Conservation (phyloP, 495 filamentous ascomycete species). For the Penicillium roqueforti region DNA sequence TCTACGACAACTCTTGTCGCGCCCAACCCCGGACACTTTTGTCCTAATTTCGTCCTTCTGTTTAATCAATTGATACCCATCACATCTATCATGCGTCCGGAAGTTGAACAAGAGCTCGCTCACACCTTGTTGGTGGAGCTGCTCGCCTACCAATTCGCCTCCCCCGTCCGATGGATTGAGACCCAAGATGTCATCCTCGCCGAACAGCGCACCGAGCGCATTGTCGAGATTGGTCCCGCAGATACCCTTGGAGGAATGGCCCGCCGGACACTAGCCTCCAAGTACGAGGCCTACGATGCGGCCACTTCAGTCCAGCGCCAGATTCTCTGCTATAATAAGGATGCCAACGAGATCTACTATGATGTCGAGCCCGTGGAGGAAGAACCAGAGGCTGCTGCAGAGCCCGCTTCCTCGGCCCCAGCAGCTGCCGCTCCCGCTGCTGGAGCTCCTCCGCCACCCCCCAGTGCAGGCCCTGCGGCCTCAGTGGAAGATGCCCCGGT, state of each 20-base stretch:
- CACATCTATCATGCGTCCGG: slow-evolving; percentile 77
- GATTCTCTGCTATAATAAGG: slow-evolving; percentile 99
- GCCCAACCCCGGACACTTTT: slow-evolving; percentile 4
- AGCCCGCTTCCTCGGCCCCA: slow-evolving; percentile 32
- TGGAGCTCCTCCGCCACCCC: slow-evolving; percentile 54
- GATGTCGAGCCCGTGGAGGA: slow-evolving; percentile 95
- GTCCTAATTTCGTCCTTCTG: slow-evolving; percentile 5
- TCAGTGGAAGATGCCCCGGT: slow-evolving; percentile 83
- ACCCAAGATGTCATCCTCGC: slow-evolving; percentile 98
- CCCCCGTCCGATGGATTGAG: slow-evolving; percentile 98
- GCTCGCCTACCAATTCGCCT: slow-evolving; percentile 98
- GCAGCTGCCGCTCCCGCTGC: slow-evolving; percentile 49
- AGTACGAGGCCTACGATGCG: slow-evolving; percentile 98
- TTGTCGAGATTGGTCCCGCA: slow-evolving; percentile 95
- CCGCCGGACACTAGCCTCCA: slow-evolving; percentile 88
- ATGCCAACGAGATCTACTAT: slow-evolving; percentile 99
- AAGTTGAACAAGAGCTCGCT: slow-evolving; percentile 96
- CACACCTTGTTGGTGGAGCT: slow-evolving; percentile 98
- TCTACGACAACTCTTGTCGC: slow-evolving; percentile 1
- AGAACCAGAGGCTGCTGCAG: slow-evolving; percentile 60
- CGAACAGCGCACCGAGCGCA: slow-evolving; percentile 91
- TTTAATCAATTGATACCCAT: slow-evolving; percentile 18
- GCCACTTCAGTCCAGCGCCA: slow-evolving; percentile 92
- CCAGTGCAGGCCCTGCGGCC: slow-evolving; percentile 82
- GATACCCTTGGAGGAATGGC: slow-evolving; percentile 99